phyloP scores from a whole-genome alignment of 2,329 filamentous ascomycete species.

The Xylariales sp. region DNA sequence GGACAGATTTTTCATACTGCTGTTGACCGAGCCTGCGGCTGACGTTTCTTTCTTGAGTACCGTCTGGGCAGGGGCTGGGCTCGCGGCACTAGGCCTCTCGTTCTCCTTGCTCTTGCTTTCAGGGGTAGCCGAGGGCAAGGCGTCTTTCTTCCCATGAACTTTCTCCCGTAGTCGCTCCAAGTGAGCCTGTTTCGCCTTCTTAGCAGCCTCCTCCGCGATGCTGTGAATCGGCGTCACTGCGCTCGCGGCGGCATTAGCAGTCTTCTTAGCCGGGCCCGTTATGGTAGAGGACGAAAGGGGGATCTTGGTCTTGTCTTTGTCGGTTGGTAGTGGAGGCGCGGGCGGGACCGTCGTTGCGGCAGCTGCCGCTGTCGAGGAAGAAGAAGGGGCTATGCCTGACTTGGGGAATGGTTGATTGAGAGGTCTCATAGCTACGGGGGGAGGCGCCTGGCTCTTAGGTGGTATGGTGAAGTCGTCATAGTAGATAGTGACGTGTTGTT shows the following conservation, averaged over 20 bases:
- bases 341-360: constrained; percentile 30
- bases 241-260: constrained; percentile 43
- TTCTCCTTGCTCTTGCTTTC: constrained; percentile 36
- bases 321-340: constrained; percentile 43
- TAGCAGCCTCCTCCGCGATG: constrained; percentile 73
- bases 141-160: constrained; percentile 61
- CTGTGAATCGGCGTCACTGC: constrained; percentile 58
- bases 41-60: constrained; percentile 28
- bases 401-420: constrained; percentile 46
- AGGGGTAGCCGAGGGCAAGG: constrained; percentile 8
- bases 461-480: constrained; percentile 72
- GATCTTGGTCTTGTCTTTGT: constrained; percentile 48
- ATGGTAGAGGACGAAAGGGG: constrained; percentile 38
- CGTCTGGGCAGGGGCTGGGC: background rate
- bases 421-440: constrained; percentile 50
- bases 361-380: constrained; percentile 44
- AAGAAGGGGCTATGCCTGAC: constrained; percentile 55
- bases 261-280: constrained; percentile 34
- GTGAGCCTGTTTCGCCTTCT: constrained; percentile 70
- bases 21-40: constrained; percentile 35
- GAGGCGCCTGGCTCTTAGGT: constrained; percentile 64
- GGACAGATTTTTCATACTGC: constrained; percentile 40
- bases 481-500: constrained; percentile 81
- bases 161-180: constrained; percentile 66
- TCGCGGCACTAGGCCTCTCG: constrained; percentile 23